Evolutionary conservation across 2,329 filamentous ascomycete species (phyloP).

Genomic region (Seiridium cupressi): DNA sequence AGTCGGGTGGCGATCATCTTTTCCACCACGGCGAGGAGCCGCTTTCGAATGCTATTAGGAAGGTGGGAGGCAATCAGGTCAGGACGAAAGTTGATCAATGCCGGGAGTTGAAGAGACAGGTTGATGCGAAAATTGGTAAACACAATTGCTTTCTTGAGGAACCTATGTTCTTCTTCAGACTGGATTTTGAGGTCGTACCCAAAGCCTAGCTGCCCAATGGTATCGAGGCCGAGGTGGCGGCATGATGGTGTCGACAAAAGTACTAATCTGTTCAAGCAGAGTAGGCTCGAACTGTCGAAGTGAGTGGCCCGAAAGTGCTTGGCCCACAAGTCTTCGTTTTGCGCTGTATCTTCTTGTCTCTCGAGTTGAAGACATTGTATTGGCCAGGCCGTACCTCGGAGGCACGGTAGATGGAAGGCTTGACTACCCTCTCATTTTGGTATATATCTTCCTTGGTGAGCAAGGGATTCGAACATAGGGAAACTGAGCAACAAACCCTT

Average conservation of each 20-base stretch:
- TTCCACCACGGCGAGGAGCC: no score
- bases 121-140: neutral
- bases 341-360: neutral
- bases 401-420: constrained; percentile 15
- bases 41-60: no score
- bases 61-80: no score
- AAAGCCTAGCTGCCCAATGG: constrained; percentile 17
- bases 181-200: constrained; percentile 18
- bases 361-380: constrained; percentile 8
- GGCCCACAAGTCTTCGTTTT: constrained; percentile 7
- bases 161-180: constrained; percentile 13
- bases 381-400: constrained; percentile 11
- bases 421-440: constrained; percentile 14
- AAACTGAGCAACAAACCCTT: neutral
- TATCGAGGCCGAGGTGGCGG: constrained; percentile 14
- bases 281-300: constrained; percentile 7
- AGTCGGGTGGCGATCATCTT: no score
- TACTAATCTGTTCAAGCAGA: neutral
- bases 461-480: neutral
- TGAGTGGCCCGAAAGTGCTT: constrained; percentile 2
- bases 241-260: constrained; percentile 7
- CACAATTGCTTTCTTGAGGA: neutral
- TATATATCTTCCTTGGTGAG: constrained; percentile 16
- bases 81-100: neutral
- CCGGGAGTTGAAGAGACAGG: constrained; percentile 1